Conservation (phyloP, 176 grass and related monocot genomes). For the Panicum miliaceum region DNA sequence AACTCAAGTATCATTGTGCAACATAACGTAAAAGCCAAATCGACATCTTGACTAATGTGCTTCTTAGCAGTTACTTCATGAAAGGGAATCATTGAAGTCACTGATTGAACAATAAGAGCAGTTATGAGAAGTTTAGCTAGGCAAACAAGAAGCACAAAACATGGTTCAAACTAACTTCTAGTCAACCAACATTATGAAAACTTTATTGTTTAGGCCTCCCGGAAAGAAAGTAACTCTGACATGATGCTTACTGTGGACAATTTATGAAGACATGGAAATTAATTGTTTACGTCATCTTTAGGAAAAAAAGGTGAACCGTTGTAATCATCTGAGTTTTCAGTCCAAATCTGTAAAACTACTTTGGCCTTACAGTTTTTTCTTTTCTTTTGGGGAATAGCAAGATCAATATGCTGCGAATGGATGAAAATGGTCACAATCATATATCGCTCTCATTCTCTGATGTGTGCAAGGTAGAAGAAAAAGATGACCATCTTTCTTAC, state of each 20-base stretch:
- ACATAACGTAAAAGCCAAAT: not conserved
- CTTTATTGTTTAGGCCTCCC: not conserved
- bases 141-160: not conserved
- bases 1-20: not conserved
- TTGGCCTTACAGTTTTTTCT: not conserved
- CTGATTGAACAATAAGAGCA: not conserved
- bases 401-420: not conserved
- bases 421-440: conserved; percentile 10
- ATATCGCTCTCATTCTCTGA: not conserved
- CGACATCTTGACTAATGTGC: not conserved
- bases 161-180: not conserved
- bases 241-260: not conserved
- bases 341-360: not conserved
- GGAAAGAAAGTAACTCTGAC: not conserved
- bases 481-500: conserved; percentile 48
- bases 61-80: not conserved
- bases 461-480: conserved; percentile 12
- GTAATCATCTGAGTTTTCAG: not conserved
- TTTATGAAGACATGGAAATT: not conserved
- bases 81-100: not conserved
- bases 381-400: not conserved
- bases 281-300: not conserved
- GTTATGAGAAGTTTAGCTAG: not conserved
- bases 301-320: not conserved
- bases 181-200: not conserved